Conservation (phyloP, 768 basidiomycete genomes). For the Clavulina sp. region DNA sequence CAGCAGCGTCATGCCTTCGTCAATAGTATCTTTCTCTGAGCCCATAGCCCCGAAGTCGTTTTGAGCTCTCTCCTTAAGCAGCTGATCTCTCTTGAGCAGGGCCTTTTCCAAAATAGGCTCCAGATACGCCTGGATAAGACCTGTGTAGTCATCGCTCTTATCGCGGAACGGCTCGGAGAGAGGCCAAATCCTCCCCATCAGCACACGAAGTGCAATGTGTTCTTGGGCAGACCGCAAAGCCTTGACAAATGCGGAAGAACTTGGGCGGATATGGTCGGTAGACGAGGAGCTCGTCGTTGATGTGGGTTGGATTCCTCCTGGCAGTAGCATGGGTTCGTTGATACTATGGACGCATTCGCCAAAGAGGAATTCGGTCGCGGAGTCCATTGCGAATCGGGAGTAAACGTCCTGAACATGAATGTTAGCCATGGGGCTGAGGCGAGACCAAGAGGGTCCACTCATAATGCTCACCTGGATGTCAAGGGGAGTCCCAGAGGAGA, state of each 20-base stretch:
- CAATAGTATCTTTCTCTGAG: too few species aligned
- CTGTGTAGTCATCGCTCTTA: slow-evolving; percentile 9
- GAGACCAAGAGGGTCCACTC: too few species aligned
- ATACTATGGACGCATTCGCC: slow-evolving; percentile 40
- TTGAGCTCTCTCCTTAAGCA: slow-evolving; percentile 15
- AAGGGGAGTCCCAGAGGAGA: slow-evolving; percentile 31
- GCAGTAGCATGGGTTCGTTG: slow-evolving; percentile 26
- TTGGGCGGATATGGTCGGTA: too few species aligned
- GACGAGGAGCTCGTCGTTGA: too few species aligned
- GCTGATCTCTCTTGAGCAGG: neutral
- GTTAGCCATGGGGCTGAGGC: neutral
- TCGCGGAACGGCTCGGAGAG: slow-evolving; percentile 27
- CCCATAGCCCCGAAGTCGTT: too few species aligned
- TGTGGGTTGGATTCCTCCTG: slow-evolving; percentile 14
- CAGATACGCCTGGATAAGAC: slow-evolving; percentile 5
- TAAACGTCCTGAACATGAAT: slow-evolving; percentile 26
- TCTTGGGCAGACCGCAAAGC: slow-evolving; percentile 36
- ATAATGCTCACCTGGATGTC: too few species aligned
- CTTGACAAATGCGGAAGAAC: slow-evolving; percentile 14
- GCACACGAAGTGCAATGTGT: slow-evolving; percentile 23
- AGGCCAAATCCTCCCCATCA: slow-evolving; percentile 29
- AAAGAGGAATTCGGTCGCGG: slow-evolving; percentile 49
- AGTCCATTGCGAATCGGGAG: slow-evolving; percentile 46
- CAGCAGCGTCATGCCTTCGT: slow-evolving; percentile 41
- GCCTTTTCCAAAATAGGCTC: neutral